These are phyloP conservation scores for Xylaria venustula DNA, from an alignment of 495 filamentous ascomycete genomes.

Conservation along the genomic window DNA sequence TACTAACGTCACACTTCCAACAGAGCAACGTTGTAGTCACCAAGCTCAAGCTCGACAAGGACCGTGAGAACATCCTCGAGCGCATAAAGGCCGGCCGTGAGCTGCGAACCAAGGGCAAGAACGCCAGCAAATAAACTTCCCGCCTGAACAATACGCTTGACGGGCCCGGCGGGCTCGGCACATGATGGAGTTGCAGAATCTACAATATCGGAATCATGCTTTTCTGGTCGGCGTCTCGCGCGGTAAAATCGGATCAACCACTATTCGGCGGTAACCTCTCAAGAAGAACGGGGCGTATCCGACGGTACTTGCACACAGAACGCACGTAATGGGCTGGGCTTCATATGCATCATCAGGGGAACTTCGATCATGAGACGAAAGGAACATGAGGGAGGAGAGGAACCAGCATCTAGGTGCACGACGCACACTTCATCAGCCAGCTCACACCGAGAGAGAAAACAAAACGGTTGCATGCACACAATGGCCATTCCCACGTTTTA, in stretches of 20 bases:
- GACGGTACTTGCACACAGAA: neutral
- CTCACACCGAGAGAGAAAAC: conserved; percentile 14
- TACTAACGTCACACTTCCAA: neutral
- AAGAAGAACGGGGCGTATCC: neutral
- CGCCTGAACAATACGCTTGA: neutral
- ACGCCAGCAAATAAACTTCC: conserved; percentile 31
- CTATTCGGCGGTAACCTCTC: neutral
- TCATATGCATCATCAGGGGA: neutral
- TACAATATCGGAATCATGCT: neutral
- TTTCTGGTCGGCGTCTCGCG: conserved; percentile 3
- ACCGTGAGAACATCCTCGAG: conserved; percentile 91
- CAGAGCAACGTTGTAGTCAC: conserved; percentile 84
- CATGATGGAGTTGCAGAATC: neutral
- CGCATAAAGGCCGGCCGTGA: conserved; percentile 77
- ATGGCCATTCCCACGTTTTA: conserved; percentile 60
- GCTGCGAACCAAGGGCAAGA: conserved; percentile 51
- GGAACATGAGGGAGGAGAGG: neutral
- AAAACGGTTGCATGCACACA: conserved; percentile 49
- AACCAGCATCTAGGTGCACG: conserved; percentile 27
- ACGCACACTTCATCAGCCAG: conserved; percentile 14
- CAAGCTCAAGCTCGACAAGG: conserved; percentile 98
- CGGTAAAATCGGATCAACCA: neutral
- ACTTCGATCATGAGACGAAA: neutral
- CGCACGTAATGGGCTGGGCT: conserved; percentile 2
- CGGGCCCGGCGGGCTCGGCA: conserved; percentile 14